phyloP scores from a whole-genome alignment of 164 flowering plant species.

The Umbellularia californica region DNA sequence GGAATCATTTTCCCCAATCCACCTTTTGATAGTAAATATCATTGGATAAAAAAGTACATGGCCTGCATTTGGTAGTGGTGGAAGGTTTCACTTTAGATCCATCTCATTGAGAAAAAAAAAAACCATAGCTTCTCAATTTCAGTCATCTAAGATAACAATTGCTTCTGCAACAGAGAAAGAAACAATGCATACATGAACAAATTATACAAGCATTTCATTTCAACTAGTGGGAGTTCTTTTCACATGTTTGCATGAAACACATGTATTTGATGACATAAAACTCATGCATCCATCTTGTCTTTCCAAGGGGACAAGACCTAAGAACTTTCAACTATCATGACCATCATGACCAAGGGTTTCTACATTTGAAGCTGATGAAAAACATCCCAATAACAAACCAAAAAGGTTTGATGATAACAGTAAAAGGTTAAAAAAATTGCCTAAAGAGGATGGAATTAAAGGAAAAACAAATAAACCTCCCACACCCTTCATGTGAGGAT shows the following conservation, averaged over 20 bases:
- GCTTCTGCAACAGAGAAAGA: not conserved
- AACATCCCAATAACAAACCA: constrained; percentile 2
- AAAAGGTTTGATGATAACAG: not conserved
- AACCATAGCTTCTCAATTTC: not conserved
- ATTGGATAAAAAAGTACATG: not conserved
- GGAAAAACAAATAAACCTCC: not conserved
- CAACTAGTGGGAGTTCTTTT: not conserved
- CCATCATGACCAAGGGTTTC: not conserved
- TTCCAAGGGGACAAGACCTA: not conserved
- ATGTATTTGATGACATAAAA: not conserved
- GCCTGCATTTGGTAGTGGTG: not conserved
- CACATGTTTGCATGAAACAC: not conserved
- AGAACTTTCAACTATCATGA: not conserved
- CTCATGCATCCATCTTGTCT: not conserved
- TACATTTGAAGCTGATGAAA: constrained; percentile 1
- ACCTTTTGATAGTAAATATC: not conserved
- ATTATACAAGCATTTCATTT: not conserved
- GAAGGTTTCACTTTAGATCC: not conserved
- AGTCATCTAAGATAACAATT: not conserved
- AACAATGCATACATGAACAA: not conserved
- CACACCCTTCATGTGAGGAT: constrained; percentile 4
- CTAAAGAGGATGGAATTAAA: not conserved
- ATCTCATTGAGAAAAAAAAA: not conserved
- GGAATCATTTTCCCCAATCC: not conserved
- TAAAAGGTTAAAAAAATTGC: not conserved